Conservation (phyloP, 768 basidiomycete species). For the Galerina sulciceps region DNA sequence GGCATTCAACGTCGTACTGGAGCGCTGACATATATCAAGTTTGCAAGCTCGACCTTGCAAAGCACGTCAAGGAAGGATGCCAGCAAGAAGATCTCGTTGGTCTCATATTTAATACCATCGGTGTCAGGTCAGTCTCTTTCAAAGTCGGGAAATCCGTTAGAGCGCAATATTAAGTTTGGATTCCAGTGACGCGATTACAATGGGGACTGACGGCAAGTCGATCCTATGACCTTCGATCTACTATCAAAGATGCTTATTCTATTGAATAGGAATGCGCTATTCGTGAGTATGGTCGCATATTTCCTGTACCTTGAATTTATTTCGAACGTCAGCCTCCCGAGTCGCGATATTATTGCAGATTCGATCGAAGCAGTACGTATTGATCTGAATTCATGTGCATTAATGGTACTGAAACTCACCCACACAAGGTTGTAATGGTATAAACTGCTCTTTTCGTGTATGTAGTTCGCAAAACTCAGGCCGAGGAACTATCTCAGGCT, state of each 20-base stretch:
- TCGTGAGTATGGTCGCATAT: constrained; percentile 52
- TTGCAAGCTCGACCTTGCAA: constrained; percentile 75
- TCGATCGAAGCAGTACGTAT: constrained; percentile 75
- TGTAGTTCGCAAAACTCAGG: background rate
- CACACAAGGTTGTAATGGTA: constrained; percentile 61
- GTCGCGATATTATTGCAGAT: constrained; percentile 88
- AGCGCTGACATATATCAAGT: background rate
- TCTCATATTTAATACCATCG: constrained; percentile 84
- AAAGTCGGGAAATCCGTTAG: background rate
- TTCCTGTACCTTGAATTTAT: background rate
- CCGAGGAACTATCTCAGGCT: constrained; percentile 48
- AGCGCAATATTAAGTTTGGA: background rate
- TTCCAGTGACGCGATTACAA: constrained; percentile 81
- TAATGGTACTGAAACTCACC: constrained; percentile 1
- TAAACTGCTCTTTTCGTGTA: background rate
- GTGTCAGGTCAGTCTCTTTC: constrained; percentile 61
- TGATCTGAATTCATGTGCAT: background rate
- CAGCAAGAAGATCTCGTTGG: constrained; percentile 81
- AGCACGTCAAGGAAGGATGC: constrained; percentile 83
- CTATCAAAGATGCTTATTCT: background rate
- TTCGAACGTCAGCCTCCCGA: constrained; percentile 62
- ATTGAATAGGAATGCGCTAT: constrained; percentile 75
- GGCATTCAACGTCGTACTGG: constrained; percentile 3
- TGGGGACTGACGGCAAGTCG: constrained; percentile 82
- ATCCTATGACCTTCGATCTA: background rate